Conservation (phyloP, 2,329 filamentous ascomycete species). For the Fusarium illudens region DNA sequence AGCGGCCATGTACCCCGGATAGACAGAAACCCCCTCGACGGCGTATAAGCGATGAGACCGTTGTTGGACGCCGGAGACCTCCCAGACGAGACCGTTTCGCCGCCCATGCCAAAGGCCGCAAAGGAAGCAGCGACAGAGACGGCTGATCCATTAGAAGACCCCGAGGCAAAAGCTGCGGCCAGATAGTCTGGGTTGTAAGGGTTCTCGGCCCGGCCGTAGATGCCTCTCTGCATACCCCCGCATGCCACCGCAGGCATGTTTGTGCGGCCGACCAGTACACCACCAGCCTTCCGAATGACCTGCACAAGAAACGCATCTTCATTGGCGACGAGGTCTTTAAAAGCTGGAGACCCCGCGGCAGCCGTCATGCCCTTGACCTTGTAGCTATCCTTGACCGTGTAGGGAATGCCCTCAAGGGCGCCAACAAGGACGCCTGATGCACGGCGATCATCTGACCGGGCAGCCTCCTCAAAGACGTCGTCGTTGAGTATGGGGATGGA, state of each 20-base stretch:
- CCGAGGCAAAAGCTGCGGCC: conserved; percentile 63
- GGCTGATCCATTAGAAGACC: conserved; percentile 65
- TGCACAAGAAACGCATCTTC: conserved; percentile 61
- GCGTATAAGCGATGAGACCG: conserved; percentile 59
- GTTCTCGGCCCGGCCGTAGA: conserved; percentile 64
- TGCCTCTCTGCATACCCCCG: conserved; percentile 66
- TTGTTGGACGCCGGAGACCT: neutral
- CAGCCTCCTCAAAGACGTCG: neutral
- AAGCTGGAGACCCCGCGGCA: conserved; percentile 62
- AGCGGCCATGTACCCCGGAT: conserved; percentile 63
- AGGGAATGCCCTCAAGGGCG: conserved; percentile 63
- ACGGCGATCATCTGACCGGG: neutral
- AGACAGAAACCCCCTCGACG: conserved; percentile 60
- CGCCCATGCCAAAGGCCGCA: neutral
- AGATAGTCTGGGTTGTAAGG: conserved; percentile 64
- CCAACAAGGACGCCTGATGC: conserved; percentile 19
- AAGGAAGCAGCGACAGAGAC: conserved; percentile 44
- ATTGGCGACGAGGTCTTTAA: conserved; percentile 57
- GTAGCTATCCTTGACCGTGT: conserved; percentile 65
- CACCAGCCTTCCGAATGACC: conserved; percentile 20
- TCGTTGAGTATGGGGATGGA: neutral
- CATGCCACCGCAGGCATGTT: conserved; percentile 66
- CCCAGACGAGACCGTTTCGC: neutral
- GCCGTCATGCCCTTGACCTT: conserved; percentile 62
- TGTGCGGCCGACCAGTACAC: conserved; percentile 54